These are phyloP conservation scores for Dactylonectria macrodidyma DNA, from an alignment of 2,329 filamentous ascomycete species.

Conservation along the genomic window DNA sequence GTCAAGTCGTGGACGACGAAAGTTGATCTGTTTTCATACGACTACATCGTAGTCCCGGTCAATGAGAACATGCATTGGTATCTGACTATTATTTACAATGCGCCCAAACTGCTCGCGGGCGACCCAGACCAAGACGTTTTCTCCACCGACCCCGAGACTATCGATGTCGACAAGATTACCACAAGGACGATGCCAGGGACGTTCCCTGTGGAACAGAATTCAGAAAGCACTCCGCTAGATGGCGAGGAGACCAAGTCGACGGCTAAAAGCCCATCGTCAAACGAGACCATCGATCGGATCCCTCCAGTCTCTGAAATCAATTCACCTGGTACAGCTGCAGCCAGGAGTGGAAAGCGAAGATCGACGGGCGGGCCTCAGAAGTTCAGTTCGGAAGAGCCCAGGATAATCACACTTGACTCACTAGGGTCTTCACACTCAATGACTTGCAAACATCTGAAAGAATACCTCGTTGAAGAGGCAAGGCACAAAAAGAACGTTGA, in stretches of 20 bases:
- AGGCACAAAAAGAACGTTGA: conserved; percentile 68
- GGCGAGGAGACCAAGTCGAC: conserved; percentile 33
- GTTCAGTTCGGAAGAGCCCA: conserved; percentile 67
- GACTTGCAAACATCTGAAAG: conserved; percentile 78
- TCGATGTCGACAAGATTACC: conserved; percentile 33
- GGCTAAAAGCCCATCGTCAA: conserved; percentile 23
- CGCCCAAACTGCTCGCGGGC: conserved; percentile 70
- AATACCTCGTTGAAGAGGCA: conserved; percentile 84
- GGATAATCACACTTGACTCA: conserved; percentile 91
- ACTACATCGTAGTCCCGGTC: conserved; percentile 93
- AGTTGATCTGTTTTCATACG: conserved; percentile 86
- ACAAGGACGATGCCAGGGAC: conserved; percentile 32
- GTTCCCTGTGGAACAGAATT: conserved; percentile 35
- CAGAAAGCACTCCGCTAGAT: conserved; percentile 46
- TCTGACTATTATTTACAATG: conserved; percentile 93
- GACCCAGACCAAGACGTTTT: conserved; percentile 25
- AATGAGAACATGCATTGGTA: conserved; percentile 94
- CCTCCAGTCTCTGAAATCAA: conserved; percentile 12
- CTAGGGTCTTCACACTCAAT: conserved; percentile 75
- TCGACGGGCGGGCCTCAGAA: conserved; percentile 40
- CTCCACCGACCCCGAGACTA: conserved; percentile 27
- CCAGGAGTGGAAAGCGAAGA: conserved; percentile 35
- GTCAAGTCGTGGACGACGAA: conserved; percentile 91
- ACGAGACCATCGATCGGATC: conserved; percentile 6
- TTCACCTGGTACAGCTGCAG: not conserved